phyloP scores from a whole-genome alignment of 306 rosid species.

The Calophaca sinica region DNA sequence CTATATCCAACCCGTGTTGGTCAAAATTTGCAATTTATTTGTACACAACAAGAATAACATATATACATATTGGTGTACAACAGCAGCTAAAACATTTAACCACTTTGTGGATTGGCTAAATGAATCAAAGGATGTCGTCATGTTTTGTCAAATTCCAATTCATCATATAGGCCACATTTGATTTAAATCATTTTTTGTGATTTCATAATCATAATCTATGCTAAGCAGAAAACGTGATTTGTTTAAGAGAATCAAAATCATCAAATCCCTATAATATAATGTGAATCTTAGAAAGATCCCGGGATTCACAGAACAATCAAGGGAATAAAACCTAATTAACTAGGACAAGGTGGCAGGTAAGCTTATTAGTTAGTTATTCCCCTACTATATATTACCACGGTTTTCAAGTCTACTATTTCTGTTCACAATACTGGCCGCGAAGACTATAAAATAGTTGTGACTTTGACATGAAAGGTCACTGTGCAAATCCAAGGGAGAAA shows the following conservation, averaged over 20 bases:
- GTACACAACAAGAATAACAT: no score
- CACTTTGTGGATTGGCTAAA: no score
- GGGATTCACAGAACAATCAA: not conserved
- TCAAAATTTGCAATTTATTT: no score
- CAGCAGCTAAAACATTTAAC: no score
- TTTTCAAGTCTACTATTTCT: not conserved
- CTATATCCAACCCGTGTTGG: no score
- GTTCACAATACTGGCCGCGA: constrained; percentile 18
- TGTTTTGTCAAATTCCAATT: not conserved
- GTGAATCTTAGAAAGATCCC: not conserved
- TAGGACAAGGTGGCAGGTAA: not conserved
- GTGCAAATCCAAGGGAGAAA: constrained; percentile 33
- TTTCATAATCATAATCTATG: constrained; percentile 5
- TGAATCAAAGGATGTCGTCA: no score
- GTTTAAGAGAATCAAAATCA: not conserved
- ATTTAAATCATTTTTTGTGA: no score
- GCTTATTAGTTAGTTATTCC: not conserved
- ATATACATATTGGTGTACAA: no score
- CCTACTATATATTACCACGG: constrained; percentile 1
- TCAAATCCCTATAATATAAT: no score
- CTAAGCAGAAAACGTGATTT: not conserved
- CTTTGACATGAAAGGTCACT: constrained; percentile 18
- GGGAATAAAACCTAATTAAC: not conserved
- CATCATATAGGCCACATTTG: not conserved
- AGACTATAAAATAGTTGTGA: constrained; percentile 3